A percentile compares a stretch with the other conserved stretches of the same genome.
Conservation (phyloP, 2,329 filamentous ascomycete species). For the Cercospora janseana region DNA sequence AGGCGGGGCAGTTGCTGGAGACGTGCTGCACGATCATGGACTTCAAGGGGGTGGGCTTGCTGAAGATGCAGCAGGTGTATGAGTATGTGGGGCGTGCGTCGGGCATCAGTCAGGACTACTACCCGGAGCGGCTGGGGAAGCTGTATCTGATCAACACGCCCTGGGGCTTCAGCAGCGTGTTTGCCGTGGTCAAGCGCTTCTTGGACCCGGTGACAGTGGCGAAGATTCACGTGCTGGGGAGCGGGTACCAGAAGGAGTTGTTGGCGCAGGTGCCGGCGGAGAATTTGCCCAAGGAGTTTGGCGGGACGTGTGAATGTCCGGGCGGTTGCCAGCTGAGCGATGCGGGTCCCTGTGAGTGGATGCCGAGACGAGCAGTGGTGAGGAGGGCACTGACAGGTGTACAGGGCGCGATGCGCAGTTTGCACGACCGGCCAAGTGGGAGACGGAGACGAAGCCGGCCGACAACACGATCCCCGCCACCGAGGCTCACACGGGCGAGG, state of each 20-base stretch:
- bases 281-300: conserved; percentile 84
- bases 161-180: conserved; percentile 88
- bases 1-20: conserved; percentile 83
- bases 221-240: conserved; percentile 90
- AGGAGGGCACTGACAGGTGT: conserved; percentile 18
- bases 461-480: conserved; percentile 36
- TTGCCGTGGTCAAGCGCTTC: conserved; percentile 85
- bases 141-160: conserved; percentile 97
- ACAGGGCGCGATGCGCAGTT: conserved; percentile 65
- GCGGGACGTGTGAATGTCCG: conserved; percentile 76
- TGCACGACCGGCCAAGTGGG: conserved; percentile 57
- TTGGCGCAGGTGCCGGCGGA: conserved; percentile 80
- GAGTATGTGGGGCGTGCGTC: conserved; percentile 82
- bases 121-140: conserved; percentile 92
- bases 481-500: conserved; percentile 35
- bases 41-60: conserved; percentile 86
- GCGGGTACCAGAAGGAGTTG: conserved; percentile 78
- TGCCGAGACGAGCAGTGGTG: not conserved
- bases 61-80: conserved; percentile 79
- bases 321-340: conserved; percentile 86
- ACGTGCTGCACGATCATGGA: conserved; percentile 99
- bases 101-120: conserved; percentile 95
- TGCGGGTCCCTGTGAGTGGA: conserved; percentile 69
- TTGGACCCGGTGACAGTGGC: conserved; percentile 93
- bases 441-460: conserved; percentile 36